Evolutionary conservation across 192 early-diverging fungal species (phyloP), one percentile per base, ranked within the genome.

Genomic region (Chytriomyces hyalinus): DNA sequence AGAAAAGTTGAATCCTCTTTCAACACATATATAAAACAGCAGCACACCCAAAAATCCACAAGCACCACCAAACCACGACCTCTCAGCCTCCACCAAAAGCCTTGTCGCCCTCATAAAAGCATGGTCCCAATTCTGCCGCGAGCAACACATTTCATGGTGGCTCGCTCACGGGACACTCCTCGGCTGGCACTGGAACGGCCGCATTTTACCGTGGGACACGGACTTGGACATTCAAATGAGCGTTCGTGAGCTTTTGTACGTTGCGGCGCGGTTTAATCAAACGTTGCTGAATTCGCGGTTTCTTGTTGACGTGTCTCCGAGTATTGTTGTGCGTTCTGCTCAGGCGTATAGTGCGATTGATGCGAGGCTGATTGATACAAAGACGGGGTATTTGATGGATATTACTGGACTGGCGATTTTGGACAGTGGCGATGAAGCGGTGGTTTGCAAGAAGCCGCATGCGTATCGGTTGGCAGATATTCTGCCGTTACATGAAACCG

Each of bases 171-270:
- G 84, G 0, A 65, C 68, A 5, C 66, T 86, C 10, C 67, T 86
- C 49, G 84, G 84, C 6, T 86, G 84, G 84, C 80, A 68, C 49
- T 86, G 82, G 78, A 78, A 78, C 60, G 49, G 57, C 1, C 44
- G 67, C 15, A 20, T 80, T 24, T 50, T 86, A 69, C 80, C 84
- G 3, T 86, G 81, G 79, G 84, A 86, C 68, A 57, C 74, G 10
- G 84, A 86, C 64, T 62, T 62, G 61, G 71, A 73, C 26, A 20
- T 73, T n/a, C 71, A 73, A 73, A 63, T 73, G 45, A 43, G 26
- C 9, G 7, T 45, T 6, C 53, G 20, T 13, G 13, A 61, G 36
- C 45, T 73, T 15, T 15, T 73, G 10, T 4, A 46, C 20, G 15
- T 73, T 8, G 60, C 62, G 44, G 15, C 13, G 22, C 36, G 36